Evolutionary conservation across 1,139 yeast genomes (phyloP).

Genomic region (Yamadazyma spencermartinsiae): DNA sequence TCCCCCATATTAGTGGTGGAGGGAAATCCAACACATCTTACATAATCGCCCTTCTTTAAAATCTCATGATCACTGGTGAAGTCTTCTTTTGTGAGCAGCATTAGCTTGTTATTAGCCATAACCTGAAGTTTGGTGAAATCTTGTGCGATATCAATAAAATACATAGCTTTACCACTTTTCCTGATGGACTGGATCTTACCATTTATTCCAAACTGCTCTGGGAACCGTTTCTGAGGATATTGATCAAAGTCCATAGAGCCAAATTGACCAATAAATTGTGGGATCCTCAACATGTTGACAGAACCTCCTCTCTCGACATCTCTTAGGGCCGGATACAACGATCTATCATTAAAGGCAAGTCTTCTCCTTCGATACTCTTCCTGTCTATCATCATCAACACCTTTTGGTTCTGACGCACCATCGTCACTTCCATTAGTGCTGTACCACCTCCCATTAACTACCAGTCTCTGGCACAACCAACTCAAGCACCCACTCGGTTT

Average conservation of each 20-base stretch:
- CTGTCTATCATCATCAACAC: background rate
- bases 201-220: constrained; percentile 26
- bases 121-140: constrained; percentile 58
- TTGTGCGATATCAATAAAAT: constrained; percentile 66
- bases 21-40: constrained; percentile 66
- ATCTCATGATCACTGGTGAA: constrained; percentile 47
- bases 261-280: constrained; percentile 10
- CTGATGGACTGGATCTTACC: constrained; percentile 63
- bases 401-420: background rate
- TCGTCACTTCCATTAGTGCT: too few species aligned
- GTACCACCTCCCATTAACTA: background rate
- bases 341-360: constrained; percentile 1
- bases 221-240: constrained; percentile 9
- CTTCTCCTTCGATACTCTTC: constrained; percentile 12
- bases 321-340: constrained; percentile 14
- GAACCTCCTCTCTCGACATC: background rate
- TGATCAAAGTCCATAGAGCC: constrained; percentile 7
- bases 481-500: too few species aligned
- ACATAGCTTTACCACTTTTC: constrained; percentile 63
- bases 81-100: constrained; percentile 40
- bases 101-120: constrained; percentile 54
- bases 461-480: too few species aligned
- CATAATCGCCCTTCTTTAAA: constrained; percentile 70
- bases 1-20: constrained; percentile 79
- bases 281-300: constrained; percentile 10